phyloP scores from a whole-genome alignment of 2,329 filamentous ascomycete species.

The Aspergillus sp. region DNA sequence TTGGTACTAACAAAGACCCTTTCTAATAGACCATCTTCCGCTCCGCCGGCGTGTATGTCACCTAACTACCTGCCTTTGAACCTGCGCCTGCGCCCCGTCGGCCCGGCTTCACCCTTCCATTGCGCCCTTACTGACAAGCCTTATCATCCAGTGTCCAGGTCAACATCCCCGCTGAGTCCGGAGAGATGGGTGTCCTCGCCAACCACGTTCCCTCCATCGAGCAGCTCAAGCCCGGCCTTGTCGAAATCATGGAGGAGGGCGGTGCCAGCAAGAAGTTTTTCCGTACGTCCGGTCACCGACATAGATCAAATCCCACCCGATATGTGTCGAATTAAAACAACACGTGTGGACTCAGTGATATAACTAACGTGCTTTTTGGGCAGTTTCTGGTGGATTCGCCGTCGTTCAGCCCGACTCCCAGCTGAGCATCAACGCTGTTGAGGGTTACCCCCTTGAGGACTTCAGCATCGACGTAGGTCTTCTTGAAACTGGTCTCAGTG shows the following conservation, averaged over 20 bases:
- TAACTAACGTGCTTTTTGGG: conserved; percentile 18
- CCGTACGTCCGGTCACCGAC: conserved; percentile 61
- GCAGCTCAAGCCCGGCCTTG: conserved; percentile 93
- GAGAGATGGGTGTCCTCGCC: conserved; percentile 98
- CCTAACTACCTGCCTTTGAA: not conserved
- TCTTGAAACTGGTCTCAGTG: not conserved
- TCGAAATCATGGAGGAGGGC: conserved; percentile 93
- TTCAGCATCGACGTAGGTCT: conserved; percentile 77
- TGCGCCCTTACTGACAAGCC: conserved; percentile 50
- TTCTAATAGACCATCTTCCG: conserved; percentile 64
- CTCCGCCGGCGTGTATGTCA: conserved; percentile 67
- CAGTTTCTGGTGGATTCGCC: conserved; percentile 95
- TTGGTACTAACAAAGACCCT: conserved; percentile 24
- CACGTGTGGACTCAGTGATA: not conserved
- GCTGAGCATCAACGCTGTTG: conserved; percentile 97
- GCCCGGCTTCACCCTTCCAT: conserved; percentile 16
- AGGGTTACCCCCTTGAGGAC: conserved; percentile 91
- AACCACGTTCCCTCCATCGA: conserved; percentile 99
- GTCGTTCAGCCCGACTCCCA: conserved; percentile 92
- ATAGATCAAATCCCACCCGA: conserved; percentile 3
- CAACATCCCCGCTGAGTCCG: conserved; percentile 96
- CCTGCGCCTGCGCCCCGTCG: conserved; percentile 12
- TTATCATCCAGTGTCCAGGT: conserved; percentile 80
- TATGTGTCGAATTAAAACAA: not conserved
- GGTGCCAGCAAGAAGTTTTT: conserved; percentile 94